phyloP scores from a whole-genome alignment of 1,139 yeast genomes.

The Suhomyces taliae region DNA sequence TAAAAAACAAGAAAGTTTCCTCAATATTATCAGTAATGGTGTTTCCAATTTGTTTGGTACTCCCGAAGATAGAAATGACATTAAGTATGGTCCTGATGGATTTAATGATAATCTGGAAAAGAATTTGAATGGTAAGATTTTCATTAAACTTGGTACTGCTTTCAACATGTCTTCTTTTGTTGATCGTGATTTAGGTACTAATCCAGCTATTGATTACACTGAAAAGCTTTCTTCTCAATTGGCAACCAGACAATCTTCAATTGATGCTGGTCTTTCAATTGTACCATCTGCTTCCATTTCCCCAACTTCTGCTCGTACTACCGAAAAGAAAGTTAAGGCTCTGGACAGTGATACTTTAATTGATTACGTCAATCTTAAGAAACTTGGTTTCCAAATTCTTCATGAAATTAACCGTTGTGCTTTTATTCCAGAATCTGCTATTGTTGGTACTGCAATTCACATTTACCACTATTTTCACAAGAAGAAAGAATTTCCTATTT shows the following conservation, averaged over 20 bases:
- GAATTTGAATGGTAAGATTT: slow-evolving; percentile 40
- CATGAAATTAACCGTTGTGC: slow-evolving; percentile 41
- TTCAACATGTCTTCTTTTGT: slow-evolving; percentile 33
- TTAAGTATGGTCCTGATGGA: slow-evolving; percentile 16
- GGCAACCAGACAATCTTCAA: slow-evolving; percentile 1
- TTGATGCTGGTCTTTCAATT: slow-evolving; percentile 3
- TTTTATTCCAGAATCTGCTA: slow-evolving; percentile 39
- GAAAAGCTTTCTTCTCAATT: slow-evolving; percentile 1
- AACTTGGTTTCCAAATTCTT: slow-evolving; percentile 42
- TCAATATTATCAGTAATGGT: slow-evolving; percentile 38
- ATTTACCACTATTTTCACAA: slow-evolving; percentile 27
- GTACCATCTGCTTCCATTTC: slow-evolving; percentile 3
- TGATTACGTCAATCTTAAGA: slow-evolving; percentile 35
- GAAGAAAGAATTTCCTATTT: slow-evolving; percentile 18
- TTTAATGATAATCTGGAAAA: slow-evolving; percentile 29
- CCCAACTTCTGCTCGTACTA: slow-evolving; percentile 1
- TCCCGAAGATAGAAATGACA: slow-evolving; percentile 5
- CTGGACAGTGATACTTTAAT: slow-evolving; percentile 12
- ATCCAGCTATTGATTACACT: slow-evolving; percentile 4
- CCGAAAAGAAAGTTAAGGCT: not conserved
- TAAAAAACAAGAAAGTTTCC: slow-evolving; percentile 50
- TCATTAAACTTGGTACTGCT: slow-evolving; percentile 36
- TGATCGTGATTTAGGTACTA: slow-evolving; percentile 11
- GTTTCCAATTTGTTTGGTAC: slow-evolving; percentile 25
- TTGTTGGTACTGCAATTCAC: slow-evolving; percentile 42